Evolutionary conservation across 495 filamentous ascomycete species (phyloP), one percentile per base, ranked within the genome.

Genomic region (Lindgomyces ingoldianus): DNA sequence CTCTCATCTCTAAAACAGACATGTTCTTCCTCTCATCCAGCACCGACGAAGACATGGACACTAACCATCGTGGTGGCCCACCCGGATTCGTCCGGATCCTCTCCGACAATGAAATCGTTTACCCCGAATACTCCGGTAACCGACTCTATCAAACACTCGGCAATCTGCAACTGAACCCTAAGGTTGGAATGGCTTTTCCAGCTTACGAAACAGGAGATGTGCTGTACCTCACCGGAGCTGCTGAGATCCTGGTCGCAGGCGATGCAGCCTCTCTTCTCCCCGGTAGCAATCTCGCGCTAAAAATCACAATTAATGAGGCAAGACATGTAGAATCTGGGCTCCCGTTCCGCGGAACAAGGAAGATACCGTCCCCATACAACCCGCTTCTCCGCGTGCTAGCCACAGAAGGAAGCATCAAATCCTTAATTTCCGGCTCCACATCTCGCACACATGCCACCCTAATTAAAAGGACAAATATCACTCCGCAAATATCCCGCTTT

Each of bases 81-180:
- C 78, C 81, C 22, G 91, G 91, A 1, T 92, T 93, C 74, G 76
- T 91, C 8, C 81, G 90, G 24, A 76, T 92, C 24, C 56, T 86
- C 0, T 78, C 77, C 25, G 89, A 89, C 70, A 72, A 77, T 3
- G 80, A 82, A 2, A 69, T 93, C 26, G 80, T 86, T 16, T 94
- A 88, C 74, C 89, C 90, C 0, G 91, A 94, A 73, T 91, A 89
- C 73, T 89, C 86, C 26, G 90, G 90, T 2, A 93, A 96, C 72
- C 78, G 88, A 42, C 77, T 93, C 0, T 94, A 94, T 63, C 91
- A 95, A 74, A 88, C 87, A 1, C 78, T 93, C 8, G 91, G 90
- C 0, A 93, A 93, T 68, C 75, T 93, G 6, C 74, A 80, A 29
- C 77, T 77, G n/a, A 87, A 82, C 39, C 89, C 89, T 18, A 72